Percentiles rank a stretch among this genome's conserved stretches.
phyloP scores from a whole-genome alignment of 2,329 filamentous ascomycete species.

The Lithohypha guttulata region DNA sequence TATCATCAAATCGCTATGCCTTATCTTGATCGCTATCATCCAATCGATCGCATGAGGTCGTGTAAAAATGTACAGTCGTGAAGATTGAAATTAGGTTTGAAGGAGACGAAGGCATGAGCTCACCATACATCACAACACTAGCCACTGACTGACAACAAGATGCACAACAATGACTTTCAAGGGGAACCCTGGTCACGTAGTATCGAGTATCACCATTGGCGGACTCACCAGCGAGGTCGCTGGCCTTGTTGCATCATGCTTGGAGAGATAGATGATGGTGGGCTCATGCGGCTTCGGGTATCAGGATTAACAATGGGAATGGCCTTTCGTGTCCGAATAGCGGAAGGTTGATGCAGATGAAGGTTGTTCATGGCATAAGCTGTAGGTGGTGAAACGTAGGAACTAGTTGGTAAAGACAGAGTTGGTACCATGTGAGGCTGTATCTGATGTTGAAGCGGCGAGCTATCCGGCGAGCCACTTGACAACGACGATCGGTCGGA shows the following conservation, averaged over 20 bases:
- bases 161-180: conserved; percentile 17
- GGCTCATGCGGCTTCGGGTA: conserved; percentile 81
- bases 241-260: conserved; percentile 48
- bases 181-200: conserved; percentile 15
- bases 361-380: conserved; percentile 60
- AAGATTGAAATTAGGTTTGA: conserved; percentile 10
- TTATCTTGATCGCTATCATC: conserved; percentile 14
- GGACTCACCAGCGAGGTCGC: conserved; percentile 25
- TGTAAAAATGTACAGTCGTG: conserved; percentile 11
- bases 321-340: conserved; percentile 66
- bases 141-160: conserved; percentile 13
- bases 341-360: conserved; percentile 84
- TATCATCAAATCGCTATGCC: conserved; percentile 22
- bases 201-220: conserved; percentile 7
- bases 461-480: conserved; percentile 85
- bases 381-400: conserved; percentile 46
- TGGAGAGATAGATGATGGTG: conserved; percentile 61
- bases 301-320: conserved; percentile 96
- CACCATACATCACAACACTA: conserved; percentile 20
- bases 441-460: conserved; percentile 74
- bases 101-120: background rate
- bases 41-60: conserved; percentile 14
- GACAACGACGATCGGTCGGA: conserved; percentile 93
- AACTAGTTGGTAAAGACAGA: conserved; percentile 56
- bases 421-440: conserved; percentile 61